Evolutionary conservation across 2,329 filamentous ascomycete genomes (phyloP).

Genomic region (Aspergillus flavus): DNA sequence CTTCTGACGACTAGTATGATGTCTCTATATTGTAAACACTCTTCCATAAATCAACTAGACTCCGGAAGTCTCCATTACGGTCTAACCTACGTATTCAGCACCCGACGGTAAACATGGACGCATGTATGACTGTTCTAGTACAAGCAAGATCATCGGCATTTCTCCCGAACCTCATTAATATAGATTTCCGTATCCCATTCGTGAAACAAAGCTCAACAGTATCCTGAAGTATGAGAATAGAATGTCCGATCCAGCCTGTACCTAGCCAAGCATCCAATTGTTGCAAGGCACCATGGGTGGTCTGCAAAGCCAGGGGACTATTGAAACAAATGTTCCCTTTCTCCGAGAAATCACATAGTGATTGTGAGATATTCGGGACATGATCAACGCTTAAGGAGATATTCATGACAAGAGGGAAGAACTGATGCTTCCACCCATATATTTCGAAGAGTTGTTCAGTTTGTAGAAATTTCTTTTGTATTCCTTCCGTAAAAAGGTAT

Average conservation of each 20-base stretch:
- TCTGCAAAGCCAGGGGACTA: not conserved
- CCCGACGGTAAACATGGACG: constrained; percentile 4
- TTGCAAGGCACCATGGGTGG: not conserved
- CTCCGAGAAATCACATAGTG: not conserved
- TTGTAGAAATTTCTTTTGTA: constrained; percentile 25
- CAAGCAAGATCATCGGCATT: constrained; percentile 1
- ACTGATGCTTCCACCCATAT: not conserved
- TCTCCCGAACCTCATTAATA: constrained; percentile 6
- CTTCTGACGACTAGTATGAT: not conserved
- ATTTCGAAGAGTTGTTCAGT: constrained; percentile 3
- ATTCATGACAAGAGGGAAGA: constrained; percentile 5
- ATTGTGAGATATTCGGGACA: not conserved
- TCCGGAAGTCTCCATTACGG: not conserved
- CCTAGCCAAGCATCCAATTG: constrained; percentile 5
- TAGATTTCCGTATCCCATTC: constrained; percentile 21
- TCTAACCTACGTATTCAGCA: not conserved
- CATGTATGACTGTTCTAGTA: constrained; percentile 8
- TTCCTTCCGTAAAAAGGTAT: constrained; percentile 34
- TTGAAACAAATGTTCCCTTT: constrained; percentile 6
- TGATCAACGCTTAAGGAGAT: constrained; percentile 10
- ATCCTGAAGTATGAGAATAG: constrained; percentile 16
- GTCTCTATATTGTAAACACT: not conserved
- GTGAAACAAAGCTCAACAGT: constrained; percentile 20
- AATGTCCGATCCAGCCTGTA: constrained; percentile 11
- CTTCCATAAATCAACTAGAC: not conserved